Conservation (phyloP, 2,329 filamentous ascomycete species). For the Cephalotrichum gorgonifer region DNA sequence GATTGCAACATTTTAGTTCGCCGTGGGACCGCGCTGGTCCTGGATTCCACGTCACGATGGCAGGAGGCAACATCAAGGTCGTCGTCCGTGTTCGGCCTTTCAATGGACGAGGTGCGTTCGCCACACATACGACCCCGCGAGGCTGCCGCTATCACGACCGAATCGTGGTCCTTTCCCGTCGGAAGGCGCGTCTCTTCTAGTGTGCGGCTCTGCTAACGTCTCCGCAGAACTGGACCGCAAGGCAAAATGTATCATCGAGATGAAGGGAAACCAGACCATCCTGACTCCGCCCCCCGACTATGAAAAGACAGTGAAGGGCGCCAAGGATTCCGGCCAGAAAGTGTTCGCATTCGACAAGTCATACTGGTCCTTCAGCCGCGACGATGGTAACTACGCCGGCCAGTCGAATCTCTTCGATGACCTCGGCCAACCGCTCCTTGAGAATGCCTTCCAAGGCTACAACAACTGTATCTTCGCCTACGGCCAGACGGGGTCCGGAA, state of each 20-base stretch:
- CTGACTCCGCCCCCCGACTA: slow-evolving; percentile 67
- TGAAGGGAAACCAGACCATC: slow-evolving; percentile 88
- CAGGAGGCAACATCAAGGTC: slow-evolving; percentile 96
- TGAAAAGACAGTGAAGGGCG: slow-evolving; percentile 45
- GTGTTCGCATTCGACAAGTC: slow-evolving; percentile 93
- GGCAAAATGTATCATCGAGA: slow-evolving; percentile 94
- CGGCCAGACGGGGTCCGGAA: slow-evolving; percentile 94
- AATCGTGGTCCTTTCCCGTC: not conserved
- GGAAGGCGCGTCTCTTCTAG: not conserved
- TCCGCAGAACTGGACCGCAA: slow-evolving; percentile 71
- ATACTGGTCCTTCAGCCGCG: slow-evolving; percentile 94
- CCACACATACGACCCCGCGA: not conserved
- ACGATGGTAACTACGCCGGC: slow-evolving; percentile 72
- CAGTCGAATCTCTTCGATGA: slow-evolving; percentile 85
- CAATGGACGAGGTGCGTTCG: slow-evolving; percentile 71
- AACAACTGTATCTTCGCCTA: slow-evolving; percentile 99
- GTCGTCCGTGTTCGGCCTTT: slow-evolving; percentile 95
- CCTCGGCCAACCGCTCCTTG: slow-evolving; percentile 77
- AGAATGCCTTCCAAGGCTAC: slow-evolving; percentile 97
- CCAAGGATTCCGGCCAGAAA: slow-evolving; percentile 65
- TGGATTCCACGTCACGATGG: not conserved
- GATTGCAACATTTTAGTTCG: not conserved
- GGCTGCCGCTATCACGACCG: too few species aligned
- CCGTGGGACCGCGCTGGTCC: slow-evolving; percentile 1
- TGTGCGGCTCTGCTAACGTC: not conserved